These are phyloP conservation scores for Ceratobasidium sp. DNA, from an alignment of 1,284 basidiomycete species.

Conservation along the genomic window DNA sequence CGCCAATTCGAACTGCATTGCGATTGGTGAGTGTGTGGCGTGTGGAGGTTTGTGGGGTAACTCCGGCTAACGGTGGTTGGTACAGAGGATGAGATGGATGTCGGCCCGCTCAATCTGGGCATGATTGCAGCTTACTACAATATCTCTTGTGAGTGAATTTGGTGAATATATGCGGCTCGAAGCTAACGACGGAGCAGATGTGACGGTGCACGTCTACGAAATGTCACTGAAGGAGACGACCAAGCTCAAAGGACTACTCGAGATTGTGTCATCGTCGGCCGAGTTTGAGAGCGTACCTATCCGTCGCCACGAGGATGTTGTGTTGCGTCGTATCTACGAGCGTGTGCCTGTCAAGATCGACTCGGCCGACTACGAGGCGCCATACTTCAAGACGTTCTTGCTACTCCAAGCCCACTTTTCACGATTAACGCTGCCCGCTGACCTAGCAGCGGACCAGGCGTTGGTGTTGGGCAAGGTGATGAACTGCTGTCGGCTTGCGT, in stretches of 20 bases:
- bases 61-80: constrained; percentile 39
- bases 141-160: constrained; percentile 81
- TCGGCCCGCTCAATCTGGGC: constrained; percentile 88
- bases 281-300: constrained; percentile 97
- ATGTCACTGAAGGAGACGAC: constrained; percentile 95
- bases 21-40: constrained; percentile 71
- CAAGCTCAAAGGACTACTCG: constrained; percentile 96
- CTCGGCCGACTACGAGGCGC: constrained; percentile 88
- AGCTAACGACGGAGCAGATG: constrained; percentile 61
- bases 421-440: constrained; percentile 87
- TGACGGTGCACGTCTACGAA: constrained; percentile 96
- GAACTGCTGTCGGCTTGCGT: constrained; percentile 92
- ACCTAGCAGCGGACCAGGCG: constrained; percentile 90
- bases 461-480: constrained; percentile 89
- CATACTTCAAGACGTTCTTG: constrained; percentile 98
- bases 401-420: constrained; percentile 97
- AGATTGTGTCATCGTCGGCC: constrained; percentile 94
- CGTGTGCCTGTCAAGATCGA: constrained; percentile 95
- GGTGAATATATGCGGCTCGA: background rate
- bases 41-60: constrained; percentile 32
- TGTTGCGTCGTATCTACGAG: constrained; percentile 90
- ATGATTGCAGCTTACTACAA: constrained; percentile 97
- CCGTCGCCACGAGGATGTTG: constrained; percentile 84
- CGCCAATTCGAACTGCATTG: constrained; percentile 93
- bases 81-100: constrained; percentile 91